Percentiles rank a stretch among this genome's conserved stretches.
These are phyloP conservation scores for Neurospora sp. DNA, from an alignment of 495 filamentous ascomycete genomes.

Conservation along the genomic window DNA sequence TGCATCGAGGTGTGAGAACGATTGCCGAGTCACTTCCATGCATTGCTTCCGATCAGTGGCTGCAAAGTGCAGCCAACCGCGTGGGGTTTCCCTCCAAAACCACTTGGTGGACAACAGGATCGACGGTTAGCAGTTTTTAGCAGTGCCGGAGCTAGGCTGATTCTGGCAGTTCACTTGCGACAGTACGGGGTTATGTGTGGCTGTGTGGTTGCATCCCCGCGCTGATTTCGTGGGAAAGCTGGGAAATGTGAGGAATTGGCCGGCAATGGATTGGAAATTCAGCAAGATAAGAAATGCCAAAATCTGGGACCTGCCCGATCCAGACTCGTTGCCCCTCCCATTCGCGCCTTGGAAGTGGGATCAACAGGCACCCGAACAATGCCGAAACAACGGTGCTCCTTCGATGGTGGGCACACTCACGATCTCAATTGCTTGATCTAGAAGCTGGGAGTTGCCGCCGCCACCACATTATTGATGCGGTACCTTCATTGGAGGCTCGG, in stretches of 20 bases:
- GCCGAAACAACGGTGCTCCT: background rate
- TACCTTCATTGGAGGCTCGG: background rate
- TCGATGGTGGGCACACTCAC: background rate
- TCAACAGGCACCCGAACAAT: background rate
- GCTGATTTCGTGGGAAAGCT: background rate
- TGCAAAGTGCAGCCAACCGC: background rate
- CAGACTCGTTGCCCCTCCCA: background rate
- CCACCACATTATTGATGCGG: background rate
- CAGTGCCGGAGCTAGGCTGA: background rate
- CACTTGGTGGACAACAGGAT: background rate
- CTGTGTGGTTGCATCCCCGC: background rate
- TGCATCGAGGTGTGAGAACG: background rate
- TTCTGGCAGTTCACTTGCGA: background rate
- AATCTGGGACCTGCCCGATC: background rate
- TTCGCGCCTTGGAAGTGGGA: background rate
- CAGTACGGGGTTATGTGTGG: background rate
- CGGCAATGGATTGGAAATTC: background rate
- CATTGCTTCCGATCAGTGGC: background rate
- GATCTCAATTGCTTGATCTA: background rate
- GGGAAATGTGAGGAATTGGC: background rate
- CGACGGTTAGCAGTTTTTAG: background rate
- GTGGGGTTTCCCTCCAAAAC: background rate
- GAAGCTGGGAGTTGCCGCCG: background rate
- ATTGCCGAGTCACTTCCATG: background rate
- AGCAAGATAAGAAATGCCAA: background rate